Conservation (phyloP, 306 rosid genomes). For the Parietaria judaica region DNA sequence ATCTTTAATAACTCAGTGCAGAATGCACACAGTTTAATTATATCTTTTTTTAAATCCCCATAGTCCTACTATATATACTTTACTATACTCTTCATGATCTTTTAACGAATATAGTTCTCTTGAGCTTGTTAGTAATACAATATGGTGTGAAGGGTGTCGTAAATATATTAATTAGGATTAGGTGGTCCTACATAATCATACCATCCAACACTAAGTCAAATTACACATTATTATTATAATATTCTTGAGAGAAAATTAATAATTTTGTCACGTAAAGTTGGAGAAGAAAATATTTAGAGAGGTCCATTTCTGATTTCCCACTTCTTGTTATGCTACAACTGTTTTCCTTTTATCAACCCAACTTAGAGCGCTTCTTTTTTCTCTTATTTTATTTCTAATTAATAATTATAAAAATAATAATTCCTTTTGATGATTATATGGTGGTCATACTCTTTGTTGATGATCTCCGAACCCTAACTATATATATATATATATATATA, state of each 20-base stretch:
- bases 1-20: too few species aligned
- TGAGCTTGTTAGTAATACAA: background rate
- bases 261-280: background rate
- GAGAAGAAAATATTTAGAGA: background rate
- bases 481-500: background rate
- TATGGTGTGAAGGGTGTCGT: background rate
- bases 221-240: background rate
- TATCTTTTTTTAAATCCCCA: too few species aligned
- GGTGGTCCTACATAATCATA: slow-evolving; percentile 4
- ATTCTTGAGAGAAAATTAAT: background rate
- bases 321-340: slow-evolving; percentile 4
- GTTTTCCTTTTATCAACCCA: background rate
- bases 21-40: too few species aligned
- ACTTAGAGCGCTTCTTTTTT: slow-evolving; percentile 1
- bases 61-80: too few species aligned
- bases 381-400: background rate
- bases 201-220: background rate
- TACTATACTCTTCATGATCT: too few species aligned
- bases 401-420: background rate
- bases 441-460: background rate
- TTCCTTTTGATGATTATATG: background rate
- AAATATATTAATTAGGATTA: background rate
- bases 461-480: background rate
- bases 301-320: background rate
- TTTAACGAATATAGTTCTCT: too few species aligned